Percentiles rank a stretch among this genome's conserved stretches.
These are phyloP conservation scores for Ophiorrhiza pumila DNA, from an alignment of 257 asterid species.

Conservation along the genomic window DNA sequence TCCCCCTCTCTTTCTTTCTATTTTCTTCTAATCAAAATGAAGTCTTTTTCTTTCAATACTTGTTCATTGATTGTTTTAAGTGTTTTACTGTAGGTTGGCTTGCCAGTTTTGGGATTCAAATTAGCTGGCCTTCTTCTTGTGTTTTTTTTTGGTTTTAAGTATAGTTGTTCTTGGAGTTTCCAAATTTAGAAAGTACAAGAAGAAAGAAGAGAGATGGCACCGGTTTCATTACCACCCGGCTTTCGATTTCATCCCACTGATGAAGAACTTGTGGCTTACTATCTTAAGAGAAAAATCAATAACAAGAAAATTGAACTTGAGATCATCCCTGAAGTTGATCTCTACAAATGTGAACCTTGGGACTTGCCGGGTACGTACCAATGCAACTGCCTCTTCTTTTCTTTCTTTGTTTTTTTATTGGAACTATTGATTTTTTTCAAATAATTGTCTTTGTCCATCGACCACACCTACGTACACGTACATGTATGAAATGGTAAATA, in stretches of 20 bases:
- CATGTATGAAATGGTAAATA: too few relatives aligned
- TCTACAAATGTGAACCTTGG: constrained; percentile 99
- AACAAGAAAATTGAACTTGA: constrained; percentile 90
- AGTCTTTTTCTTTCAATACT: neutral
- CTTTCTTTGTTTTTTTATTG: neutral
- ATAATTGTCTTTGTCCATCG: neutral
- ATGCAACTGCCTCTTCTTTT: too few relatives aligned
- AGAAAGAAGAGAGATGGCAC: constrained; percentile 52
- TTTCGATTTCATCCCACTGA: constrained; percentile 98
- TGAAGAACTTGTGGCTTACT: constrained; percentile 94
- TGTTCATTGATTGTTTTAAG: constrained; percentile 6
- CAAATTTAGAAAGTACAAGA: neutral
- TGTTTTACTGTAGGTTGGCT: constrained; percentile 18
- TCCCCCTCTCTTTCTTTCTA: constrained; percentile 24
- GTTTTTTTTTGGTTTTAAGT: neutral
- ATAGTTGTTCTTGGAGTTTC: neutral
- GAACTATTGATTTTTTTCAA: too few relatives aligned
- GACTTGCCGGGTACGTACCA: constrained; percentile 80
- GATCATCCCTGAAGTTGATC: constrained; percentile 95
- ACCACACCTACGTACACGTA: too few relatives aligned
- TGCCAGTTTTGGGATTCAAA: neutral
- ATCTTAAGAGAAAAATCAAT: constrained; percentile 84
- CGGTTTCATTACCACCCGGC: constrained; percentile 96
- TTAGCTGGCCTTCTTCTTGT: constrained; percentile 16
- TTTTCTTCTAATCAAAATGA: constrained; percentile 8